Evolutionary conservation across 2,329 filamentous ascomycete genomes (phyloP), one percentile per base, ranked within the genome.

Genomic region (Pseudogymnoascus sp.): DNA sequence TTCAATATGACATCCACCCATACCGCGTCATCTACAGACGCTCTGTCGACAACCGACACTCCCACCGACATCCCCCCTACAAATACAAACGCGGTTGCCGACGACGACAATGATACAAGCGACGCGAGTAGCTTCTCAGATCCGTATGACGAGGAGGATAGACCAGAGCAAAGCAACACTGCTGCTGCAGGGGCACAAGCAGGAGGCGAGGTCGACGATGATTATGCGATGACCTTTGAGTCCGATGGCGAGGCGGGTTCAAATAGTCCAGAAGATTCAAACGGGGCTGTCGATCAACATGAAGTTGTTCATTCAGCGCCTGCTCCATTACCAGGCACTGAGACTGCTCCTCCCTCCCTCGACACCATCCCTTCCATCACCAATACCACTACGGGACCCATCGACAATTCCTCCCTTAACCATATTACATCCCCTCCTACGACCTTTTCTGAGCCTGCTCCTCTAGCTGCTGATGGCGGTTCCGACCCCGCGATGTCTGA

Each of bases 1-100:
- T 88, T 89, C 78, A 86, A 87, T 75, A 85, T 88, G 73, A 84
- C 84, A 62, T 79, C 84, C 61, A 81, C 80, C 65, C 83, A 84
- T 72, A 78, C 82, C 78, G 70, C 73, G 71, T 64, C 70, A 60
- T 62, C 71, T n/a, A 65, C 72, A 19, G 59, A 52, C 14, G 58
- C 55, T 49, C 64, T 62, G 33, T 60, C 66, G 39, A 63, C 59
- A 61, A 11, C 8, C 7, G 65, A 65, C 63, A 60, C 65, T 55
- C 63, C 64, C 12, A 31, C 65, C 7, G 61, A 64, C 62, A 63
- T 67, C 59, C 26, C 63, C 7, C 26, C 59, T 6, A 60, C 59
- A 21, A 59, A 65, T 37, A 31, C 63, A 31, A 61, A n/a, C 29
- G 38, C 61, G 19, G 29, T 64, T 33, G 61, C 62, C 39, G 63